Evolutionary conservation across 768 basidiomycete genomes (phyloP).

Genomic region (Hericium erinaceus): DNA sequence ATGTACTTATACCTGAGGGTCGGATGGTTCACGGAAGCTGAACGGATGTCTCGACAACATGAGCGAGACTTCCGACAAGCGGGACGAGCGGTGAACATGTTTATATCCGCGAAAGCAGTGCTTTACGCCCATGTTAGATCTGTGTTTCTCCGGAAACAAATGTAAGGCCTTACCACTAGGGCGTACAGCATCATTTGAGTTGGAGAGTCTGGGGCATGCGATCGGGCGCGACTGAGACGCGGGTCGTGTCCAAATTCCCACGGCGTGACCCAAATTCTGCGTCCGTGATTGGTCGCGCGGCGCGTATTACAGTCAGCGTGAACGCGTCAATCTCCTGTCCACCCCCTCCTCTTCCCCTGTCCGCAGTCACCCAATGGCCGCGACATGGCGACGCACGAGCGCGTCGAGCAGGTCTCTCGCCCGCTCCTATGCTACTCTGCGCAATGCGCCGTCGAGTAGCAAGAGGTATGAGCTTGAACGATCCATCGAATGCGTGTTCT

Average conservation of each 20-base stretch:
- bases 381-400: neutral
- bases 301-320: neutral
- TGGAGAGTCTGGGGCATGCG: neutral
- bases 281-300: conserved; percentile 12
- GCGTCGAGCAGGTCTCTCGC: neutral
- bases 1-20: too few species aligned
- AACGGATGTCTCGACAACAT: too few species aligned
- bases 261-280: conserved; percentile 5
- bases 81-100: too few species aligned
- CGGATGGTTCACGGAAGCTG: too few species aligned
- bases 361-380: neutral
- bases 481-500: neutral
- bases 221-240: neutral
- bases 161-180: too few species aligned
- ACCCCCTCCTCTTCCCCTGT: neutral
- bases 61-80: too few species aligned
- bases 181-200: neutral
- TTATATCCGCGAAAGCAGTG: too few species aligned
- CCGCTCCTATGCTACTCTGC: conserved; percentile 12
- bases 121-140: too few species aligned
- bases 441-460: neutral
- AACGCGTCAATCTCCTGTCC: neutral
- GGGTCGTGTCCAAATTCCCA: conserved; percentile 12
- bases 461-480: conserved; percentile 7
- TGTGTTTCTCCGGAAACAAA: too few species aligned